A percentile compares a stretch with the other conserved stretches of the same genome.
phyloP scores from a whole-genome alignment of 1,284 basidiomycete species.

The Ceratobasidium sp. region DNA sequence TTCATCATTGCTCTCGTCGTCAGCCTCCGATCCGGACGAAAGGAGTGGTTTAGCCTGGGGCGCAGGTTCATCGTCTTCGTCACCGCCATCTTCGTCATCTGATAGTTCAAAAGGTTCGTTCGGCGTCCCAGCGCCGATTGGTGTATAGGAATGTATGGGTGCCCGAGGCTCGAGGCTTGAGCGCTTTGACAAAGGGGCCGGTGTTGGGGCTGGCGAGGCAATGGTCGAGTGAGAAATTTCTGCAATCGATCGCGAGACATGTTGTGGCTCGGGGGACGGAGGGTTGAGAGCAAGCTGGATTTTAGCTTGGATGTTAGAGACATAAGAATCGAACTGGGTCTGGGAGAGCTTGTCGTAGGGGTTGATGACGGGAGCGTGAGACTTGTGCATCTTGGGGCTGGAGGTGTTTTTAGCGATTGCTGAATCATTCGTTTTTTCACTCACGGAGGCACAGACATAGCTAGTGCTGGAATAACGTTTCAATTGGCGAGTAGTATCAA shows the following conservation, averaged over 20 bases:
- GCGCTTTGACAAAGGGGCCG: slow-evolving; percentile 22
- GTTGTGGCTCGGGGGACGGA: slow-evolving; percentile 21
- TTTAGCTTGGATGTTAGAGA: slow-evolving; percentile 38
- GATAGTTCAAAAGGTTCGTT: slow-evolving; percentile 34
- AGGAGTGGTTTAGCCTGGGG: not conserved
- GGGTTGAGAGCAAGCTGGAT: slow-evolving; percentile 40
- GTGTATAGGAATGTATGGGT: not conserved
- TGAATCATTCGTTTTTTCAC: not conserved
- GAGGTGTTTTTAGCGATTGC: not conserved
- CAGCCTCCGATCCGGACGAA: not conserved
- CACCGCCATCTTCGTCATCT: slow-evolving; percentile 35
- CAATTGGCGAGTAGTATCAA: not conserved
- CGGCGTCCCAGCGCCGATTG: slow-evolving; percentile 21
- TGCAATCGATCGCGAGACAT: slow-evolving; percentile 11
- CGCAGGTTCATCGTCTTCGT: slow-evolving; percentile 15
- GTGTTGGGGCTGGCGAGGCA: slow-evolving; percentile 18
- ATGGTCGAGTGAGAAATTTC: slow-evolving; percentile 28
- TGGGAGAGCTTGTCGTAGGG: slow-evolving; percentile 41
- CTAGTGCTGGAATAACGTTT: not conserved
- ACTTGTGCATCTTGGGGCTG: slow-evolving; percentile 21
- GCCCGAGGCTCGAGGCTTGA: slow-evolving; percentile 16
- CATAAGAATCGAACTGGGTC: slow-evolving; percentile 41
- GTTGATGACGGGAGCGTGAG: slow-evolving; percentile 39
- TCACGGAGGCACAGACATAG: not conserved
- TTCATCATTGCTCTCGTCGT: slow-evolving; percentile 13